Base-by-base conservation (phyloP, 2,329 filamentous ascomycete genomes). In the Orbilia ellipsospora region DNA sequence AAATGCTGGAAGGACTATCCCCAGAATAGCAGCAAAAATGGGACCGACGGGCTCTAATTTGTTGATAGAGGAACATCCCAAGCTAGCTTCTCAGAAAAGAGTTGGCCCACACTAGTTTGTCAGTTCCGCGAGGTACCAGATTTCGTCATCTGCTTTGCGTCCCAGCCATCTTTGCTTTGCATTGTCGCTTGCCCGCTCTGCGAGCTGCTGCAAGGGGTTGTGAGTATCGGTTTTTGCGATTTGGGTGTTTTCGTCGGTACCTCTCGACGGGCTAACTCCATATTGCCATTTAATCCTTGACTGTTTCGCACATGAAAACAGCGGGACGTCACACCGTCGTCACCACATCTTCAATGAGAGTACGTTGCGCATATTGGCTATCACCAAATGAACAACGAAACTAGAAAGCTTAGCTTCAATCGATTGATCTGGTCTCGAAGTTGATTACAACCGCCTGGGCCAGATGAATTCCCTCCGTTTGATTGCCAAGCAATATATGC, bases 161-260 rank as follows among this genome's bases (percentile, higher is more conserved):
- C 18, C 65, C 65, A 61, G 65, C 65, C 65, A 69, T 69, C 52
- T 42, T n/a, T 42, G 31, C 7, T 20, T 13, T 31, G n/a, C 50
- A 13, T 20, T 13, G n/a, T 20, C n/a, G n/a, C 20, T 23, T 20
- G 50, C 20, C 16, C 10, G 2, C 52, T 42, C 42, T 51, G 31
- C 54, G 20, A 51, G 42, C 12, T 42, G 42, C 57, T 70, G 66
- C 66, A 70, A 70, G 66, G 66, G 66, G 56, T 51, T 52, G 8
- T 26, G 23, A 26, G n/a, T 7, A 18, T 13, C 10, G 12, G 10
- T n/a, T 52, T 23, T 23, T 20, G 45, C 16, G 15, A 8, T n/a
- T 52, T 31, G 18, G 31, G 31, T 7, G 31, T 36, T 10, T 36
- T 36, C 31, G 8, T 36, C 31, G 31, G 31, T 10, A 10, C 10